phyloP scores from a whole-genome alignment of 352 stramenopile species.

The Globisporangium cederbergense region DNA sequence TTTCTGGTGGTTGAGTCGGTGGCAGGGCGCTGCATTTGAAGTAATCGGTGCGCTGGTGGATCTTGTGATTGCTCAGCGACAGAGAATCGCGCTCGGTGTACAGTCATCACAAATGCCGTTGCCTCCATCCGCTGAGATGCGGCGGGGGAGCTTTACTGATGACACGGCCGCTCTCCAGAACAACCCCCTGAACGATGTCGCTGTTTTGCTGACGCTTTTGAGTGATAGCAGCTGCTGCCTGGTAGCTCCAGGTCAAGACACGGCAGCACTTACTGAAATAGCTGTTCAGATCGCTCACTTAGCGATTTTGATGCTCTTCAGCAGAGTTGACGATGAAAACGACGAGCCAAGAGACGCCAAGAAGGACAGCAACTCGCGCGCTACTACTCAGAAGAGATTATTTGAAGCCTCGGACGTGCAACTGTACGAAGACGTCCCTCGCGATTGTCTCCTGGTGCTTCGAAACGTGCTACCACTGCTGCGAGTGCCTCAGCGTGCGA shows the following conservation, averaged over 20 bases:
- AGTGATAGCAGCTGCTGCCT: conserved; percentile 31
- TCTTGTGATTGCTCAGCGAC: background rate
- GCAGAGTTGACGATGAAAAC: background rate
- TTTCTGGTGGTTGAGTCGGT: conserved; percentile 66
- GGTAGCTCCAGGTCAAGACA: background rate
- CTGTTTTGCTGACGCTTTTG: conserved; percentile 29
- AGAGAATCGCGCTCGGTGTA: background rate
- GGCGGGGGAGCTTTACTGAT: conserved; percentile 1
- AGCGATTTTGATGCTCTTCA: conserved; percentile 28
- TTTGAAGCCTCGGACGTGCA: conserved; percentile 16
- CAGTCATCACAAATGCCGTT: background rate
- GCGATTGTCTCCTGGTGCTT: conserved; percentile 49
- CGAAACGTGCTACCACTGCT: conserved; percentile 40
- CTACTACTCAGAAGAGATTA: background rate
- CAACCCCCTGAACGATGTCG: conserved; percentile 29
- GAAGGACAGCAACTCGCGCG: background rate
- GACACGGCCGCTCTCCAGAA: background rate
- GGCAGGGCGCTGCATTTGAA: conserved; percentile 47
- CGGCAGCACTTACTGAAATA: conserved; percentile 14
- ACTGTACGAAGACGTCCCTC: conserved; percentile 23
- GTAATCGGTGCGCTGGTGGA: conserved; percentile 29
- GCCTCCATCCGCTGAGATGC: background rate
- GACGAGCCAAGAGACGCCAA: background rate
- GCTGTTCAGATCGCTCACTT: conserved; percentile 28
- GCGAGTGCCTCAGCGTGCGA: conserved; percentile 17